Evolutionary conservation across 2,329 filamentous ascomycete genomes (phyloP).

Genomic region (Piedraia hortae): DNA sequence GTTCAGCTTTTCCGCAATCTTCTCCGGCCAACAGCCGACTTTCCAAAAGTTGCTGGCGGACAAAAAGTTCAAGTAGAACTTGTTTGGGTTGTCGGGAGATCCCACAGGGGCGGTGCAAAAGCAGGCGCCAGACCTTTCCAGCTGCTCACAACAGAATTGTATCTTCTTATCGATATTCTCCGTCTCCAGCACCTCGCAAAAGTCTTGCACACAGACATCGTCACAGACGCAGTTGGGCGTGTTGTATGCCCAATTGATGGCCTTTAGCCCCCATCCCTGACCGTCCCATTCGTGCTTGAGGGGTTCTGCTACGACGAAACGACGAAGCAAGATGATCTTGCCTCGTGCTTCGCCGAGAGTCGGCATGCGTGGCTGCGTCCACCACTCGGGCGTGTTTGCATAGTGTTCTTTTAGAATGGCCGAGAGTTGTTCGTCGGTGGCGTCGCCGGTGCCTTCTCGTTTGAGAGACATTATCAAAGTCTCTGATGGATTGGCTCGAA

Average conservation of each 20-base stretch:
- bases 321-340: slow-evolving; percentile 58
- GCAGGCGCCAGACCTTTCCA: slow-evolving; percentile 33
- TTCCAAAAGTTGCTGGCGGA: slow-evolving; percentile 89
- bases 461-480: slow-evolving; percentile 70
- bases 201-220: slow-evolving; percentile 69
- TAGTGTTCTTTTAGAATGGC: slow-evolving; percentile 49
- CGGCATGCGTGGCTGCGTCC: slow-evolving; percentile 48
- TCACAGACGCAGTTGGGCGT: slow-evolving; percentile 49
- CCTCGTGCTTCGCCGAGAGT: slow-evolving; percentile 53
- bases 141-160: slow-evolving; percentile 40
- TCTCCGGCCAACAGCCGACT: slow-evolving; percentile 72
- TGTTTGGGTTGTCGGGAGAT: slow-evolving; percentile 25
- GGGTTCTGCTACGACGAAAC: slow-evolving; percentile 35
- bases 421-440: slow-evolving; percentile 53
- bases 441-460: slow-evolving; percentile 60
- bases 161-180: slow-evolving; percentile 62
- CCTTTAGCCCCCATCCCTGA: slow-evolving; percentile 30
- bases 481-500: slow-evolving; percentile 52
- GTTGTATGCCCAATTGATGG: slow-evolving; percentile 59
- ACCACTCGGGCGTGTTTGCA: slow-evolving; percentile 37
- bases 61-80: slow-evolving; percentile 74
- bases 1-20: slow-evolving; percentile 68
- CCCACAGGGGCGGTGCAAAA: slow-evolving; percentile 15
- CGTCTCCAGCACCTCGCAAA: slow-evolving; percentile 60
- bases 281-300: slow-evolving; percentile 25